phyloP scores from a whole-genome alignment of 2,329 filamentous ascomycete species.

The Beauveria sp. region DNA sequence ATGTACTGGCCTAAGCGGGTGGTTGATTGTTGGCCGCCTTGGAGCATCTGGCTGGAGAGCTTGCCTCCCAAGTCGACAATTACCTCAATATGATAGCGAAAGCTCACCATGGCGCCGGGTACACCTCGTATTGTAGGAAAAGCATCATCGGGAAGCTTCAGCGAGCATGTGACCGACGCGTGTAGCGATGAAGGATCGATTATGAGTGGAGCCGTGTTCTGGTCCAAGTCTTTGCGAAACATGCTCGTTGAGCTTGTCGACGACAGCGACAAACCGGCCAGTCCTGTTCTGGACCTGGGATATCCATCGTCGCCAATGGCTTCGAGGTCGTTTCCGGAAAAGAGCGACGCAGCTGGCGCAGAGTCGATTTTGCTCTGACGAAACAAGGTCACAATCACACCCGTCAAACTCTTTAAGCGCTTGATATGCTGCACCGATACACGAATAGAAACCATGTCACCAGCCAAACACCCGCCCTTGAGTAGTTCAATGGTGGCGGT shows the following conservation, averaged over 20 bases:
- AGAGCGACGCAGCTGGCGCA: conserved; percentile 45
- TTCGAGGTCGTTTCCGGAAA: conserved; percentile 45
- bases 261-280: conserved; percentile 78
- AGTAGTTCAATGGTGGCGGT: conserved; percentile 78
- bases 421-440: conserved; percentile 84
- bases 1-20: conserved; percentile 27
- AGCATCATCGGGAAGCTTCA: conserved; percentile 80
- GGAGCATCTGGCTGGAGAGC: conserved; percentile 58
- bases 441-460: conserved; percentile 72
- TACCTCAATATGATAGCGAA: conserved; percentile 89
- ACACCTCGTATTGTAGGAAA: conserved; percentile 90
- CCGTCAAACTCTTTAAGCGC: conserved; percentile 80
- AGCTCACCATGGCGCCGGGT: conserved; percentile 88
- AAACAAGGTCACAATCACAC: conserved; percentile 88
- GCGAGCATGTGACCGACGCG: conserved; percentile 71
- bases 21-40: conserved; percentile 51
- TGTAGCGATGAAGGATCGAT: conserved; percentile 74
- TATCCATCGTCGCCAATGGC: conserved; percentile 70
- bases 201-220: conserved; percentile 81
- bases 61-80: conserved; percentile 88
- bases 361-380: conserved; percentile 87
- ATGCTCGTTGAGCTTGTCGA: conserved; percentile 81
- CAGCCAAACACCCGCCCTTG: conserved; percentile 76
- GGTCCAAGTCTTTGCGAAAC: conserved; percentile 92
- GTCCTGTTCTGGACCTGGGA: conserved; percentile 76